phyloP scores from a whole-genome alignment of 306 rosid species.

The Chamaecrista fasciculata region DNA sequence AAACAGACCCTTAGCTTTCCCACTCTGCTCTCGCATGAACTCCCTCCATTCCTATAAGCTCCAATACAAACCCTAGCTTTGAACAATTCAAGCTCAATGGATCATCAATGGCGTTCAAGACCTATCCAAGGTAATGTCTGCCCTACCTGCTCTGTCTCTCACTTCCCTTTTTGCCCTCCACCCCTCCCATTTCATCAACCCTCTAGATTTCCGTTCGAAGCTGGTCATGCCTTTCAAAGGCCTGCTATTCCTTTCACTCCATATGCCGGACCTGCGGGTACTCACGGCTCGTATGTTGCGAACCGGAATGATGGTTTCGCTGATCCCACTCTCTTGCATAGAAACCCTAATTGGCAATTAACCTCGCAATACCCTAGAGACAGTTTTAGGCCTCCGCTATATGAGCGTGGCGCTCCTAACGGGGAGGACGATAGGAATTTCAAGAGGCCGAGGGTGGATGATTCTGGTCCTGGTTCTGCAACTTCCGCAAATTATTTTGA shows the following conservation, averaged over 20 bases:
- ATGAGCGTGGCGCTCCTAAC: constrained; percentile 27
- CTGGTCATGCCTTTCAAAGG: not conserved
- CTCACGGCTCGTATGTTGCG: not conserved
- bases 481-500: not conserved
- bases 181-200: not conserved
- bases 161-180: constrained; percentile 13
- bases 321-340: not conserved
- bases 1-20: no score
- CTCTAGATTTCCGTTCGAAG: constrained; percentile 9
- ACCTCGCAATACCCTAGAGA: constrained; percentile 29
- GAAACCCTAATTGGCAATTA: constrained; percentile 34
- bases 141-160: constrained; percentile 2
- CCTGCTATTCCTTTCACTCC: not conserved
- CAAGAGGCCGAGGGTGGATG: constrained; percentile 66
- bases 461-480: constrained; percentile 8
- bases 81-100: not conserved
- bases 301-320: constrained; percentile 8
- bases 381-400: constrained; percentile 24
- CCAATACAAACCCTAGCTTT: not conserved
- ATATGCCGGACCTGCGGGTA: not conserved
- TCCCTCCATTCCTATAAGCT: no score
- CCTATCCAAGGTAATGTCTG: not conserved
- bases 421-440: constrained; percentile 48
- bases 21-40: not conserved
- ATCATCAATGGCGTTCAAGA: constrained; percentile 7